These are phyloP conservation scores for Paraphysoderma sedebokerense DNA, from an alignment of 371 early-diverging fungal species.

Conservation along the genomic window DNA sequence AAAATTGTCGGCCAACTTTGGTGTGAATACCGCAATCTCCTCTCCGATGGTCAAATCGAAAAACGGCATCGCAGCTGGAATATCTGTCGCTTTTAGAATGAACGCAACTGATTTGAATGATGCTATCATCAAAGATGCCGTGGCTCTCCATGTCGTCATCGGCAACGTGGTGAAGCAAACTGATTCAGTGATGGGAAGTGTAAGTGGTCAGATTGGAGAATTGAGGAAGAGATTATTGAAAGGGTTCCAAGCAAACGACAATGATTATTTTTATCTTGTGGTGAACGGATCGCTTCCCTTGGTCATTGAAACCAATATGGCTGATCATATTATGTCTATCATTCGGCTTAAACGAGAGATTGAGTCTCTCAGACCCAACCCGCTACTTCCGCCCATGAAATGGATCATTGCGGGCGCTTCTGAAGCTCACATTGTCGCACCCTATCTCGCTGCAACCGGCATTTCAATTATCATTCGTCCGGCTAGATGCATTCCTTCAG, in stretches of 20 bases:
- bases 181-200: conserved; percentile 21
- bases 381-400: neutral
- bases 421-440: conserved; percentile 50
- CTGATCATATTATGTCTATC: conserved; percentile 51
- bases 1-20: conserved; percentile 40
- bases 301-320: conserved; percentile 34
- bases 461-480: conserved; percentile 47
- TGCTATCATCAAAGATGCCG: neutral
- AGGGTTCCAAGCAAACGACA: conserved; percentile 1
- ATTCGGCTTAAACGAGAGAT: conserved; percentile 30
- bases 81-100: conserved; percentile 36
- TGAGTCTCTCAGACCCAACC: too few species aligned
- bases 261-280: conserved; percentile 20
- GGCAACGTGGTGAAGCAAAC: conserved; percentile 4
- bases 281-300: conserved; percentile 42
- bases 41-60: conserved; percentile 15
- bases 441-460: conserved; percentile 28
- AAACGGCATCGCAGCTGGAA: conserved; percentile 20
- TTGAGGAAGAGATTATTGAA: conserved; percentile 29
- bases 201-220: conserved; percentile 41
- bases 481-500: conserved; percentile 39
- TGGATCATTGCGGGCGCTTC: conserved; percentile 36
- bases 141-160: conserved; percentile 5
- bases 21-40: conserved; percentile 34
- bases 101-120: neutral